Conservation (phyloP, 2,329 filamentous ascomycete genomes). For the Venturia aucupariae region DNA sequence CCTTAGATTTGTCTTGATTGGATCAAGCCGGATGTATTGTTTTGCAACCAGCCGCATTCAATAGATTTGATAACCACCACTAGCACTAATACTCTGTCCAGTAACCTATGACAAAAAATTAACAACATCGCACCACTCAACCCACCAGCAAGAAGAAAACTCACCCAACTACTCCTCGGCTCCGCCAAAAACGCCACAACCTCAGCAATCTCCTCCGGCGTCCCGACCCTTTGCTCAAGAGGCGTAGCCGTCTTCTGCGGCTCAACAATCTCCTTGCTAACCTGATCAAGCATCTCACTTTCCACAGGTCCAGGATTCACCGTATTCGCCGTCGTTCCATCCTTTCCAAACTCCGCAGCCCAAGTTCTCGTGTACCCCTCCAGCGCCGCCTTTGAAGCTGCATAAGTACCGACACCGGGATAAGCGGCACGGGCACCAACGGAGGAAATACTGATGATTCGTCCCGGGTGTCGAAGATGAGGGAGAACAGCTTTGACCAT, state of each 20-base stretch:
- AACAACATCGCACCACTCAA: slow-evolving; percentile 8
- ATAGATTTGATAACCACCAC: slow-evolving; percentile 33
- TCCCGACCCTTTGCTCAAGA: slow-evolving; percentile 43
- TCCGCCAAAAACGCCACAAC: slow-evolving; percentile 48
- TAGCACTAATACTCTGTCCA: slow-evolving; percentile 48
- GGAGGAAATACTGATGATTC: slow-evolving; percentile 52
- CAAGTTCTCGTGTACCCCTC: slow-evolving; percentile 51
- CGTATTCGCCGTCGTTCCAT: slow-evolving; percentile 51
- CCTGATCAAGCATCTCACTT: slow-evolving; percentile 48
- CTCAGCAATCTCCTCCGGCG: slow-evolving; percentile 44
- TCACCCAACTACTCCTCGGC: slow-evolving; percentile 41
- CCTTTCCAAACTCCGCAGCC: slow-evolving; percentile 48
- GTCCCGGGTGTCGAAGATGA: slow-evolving; percentile 36
- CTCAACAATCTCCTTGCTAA: slow-evolving; percentile 40
- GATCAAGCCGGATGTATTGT: no score
- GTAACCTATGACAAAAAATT: slow-evolving; percentile 27
- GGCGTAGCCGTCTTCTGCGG: slow-evolving; percentile 43
- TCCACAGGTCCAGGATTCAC: slow-evolving; percentile 51
- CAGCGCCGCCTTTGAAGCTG: slow-evolving; percentile 49
- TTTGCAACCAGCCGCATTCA: neutral
- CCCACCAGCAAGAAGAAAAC: neutral
- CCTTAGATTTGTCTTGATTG: no score
- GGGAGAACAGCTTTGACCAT: slow-evolving; percentile 46
- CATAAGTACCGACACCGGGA: slow-evolving; percentile 41
- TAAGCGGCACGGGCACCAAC: slow-evolving; percentile 43